phyloP scores from a whole-genome alignment of 169 alveolate genomes.

The Besnoitia besnoiti region DNA sequence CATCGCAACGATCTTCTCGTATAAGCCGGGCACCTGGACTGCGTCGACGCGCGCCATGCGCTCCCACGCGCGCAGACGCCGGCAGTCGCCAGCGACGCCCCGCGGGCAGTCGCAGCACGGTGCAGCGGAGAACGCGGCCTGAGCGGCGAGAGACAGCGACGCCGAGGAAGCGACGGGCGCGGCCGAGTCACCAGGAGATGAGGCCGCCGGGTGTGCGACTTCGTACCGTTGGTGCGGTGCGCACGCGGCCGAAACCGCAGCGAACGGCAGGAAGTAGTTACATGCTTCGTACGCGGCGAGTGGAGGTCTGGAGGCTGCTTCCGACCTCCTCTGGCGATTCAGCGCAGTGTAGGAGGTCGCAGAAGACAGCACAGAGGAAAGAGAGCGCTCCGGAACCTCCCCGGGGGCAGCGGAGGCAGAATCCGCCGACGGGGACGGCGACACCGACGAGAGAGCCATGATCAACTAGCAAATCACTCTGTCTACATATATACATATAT shows the following conservation, averaged over 20 bases:
- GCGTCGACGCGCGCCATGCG: conserved; percentile 35
- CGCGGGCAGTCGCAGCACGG: conserved; percentile 62
- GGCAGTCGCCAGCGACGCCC: conserved; percentile 52
- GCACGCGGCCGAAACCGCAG: conserved; percentile 37
- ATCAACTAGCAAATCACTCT: too few species aligned
- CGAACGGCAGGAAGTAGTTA: conserved; percentile 41
- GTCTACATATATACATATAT: too few species aligned
- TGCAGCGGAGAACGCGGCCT: conserved; percentile 35
- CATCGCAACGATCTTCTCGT: conserved; percentile 2
- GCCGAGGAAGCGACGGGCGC: neutral
- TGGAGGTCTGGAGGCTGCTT: neutral
- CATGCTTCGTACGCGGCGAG: conserved; percentile 44
- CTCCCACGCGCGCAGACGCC: conserved; percentile 51
- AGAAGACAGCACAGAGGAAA: too few species aligned
- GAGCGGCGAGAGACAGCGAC: neutral
- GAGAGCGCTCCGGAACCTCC: too few species aligned
- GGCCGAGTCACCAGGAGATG: too few species aligned
- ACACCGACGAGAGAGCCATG: too few species aligned
- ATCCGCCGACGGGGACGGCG: too few species aligned
- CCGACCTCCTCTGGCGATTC: neutral
- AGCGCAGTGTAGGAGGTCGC: neutral
- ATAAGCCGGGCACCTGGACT: conserved; percentile 37
- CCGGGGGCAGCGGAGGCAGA: too few species aligned
- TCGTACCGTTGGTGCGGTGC: conserved; percentile 8
- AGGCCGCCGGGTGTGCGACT: neutral